These are phyloP conservation scores for Botrytis pseudocinerea DNA, from an alignment of 2,329 filamentous ascomycete species.

Conservation along the genomic window DNA sequence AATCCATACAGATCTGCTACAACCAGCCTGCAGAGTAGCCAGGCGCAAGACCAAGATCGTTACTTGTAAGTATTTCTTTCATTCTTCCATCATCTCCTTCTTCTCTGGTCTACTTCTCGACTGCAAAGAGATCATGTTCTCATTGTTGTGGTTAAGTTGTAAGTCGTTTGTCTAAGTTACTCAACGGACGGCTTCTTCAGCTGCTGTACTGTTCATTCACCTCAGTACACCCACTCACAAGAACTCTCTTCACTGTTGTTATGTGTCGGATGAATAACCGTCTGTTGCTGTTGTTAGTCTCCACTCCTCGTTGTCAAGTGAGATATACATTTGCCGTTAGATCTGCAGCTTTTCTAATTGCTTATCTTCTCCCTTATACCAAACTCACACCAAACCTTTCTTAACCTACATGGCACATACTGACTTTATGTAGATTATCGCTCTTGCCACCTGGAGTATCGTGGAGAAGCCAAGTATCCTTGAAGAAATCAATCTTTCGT, in stretches of 20 bases:
- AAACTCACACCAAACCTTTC: neutral
- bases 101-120: neutral
- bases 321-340: too few species aligned
- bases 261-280: neutral
- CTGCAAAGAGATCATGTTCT: neutral
- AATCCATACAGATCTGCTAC: neutral
- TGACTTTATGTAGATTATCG: neutral
- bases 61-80: neutral
- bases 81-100: neutral
- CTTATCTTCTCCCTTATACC: neutral
- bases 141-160: neutral
- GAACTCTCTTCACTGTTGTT: neutral
- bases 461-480: accelerated
- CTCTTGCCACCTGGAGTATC: neutral
- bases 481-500: neutral
- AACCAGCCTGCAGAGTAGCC: neutral
- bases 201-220: neutral
- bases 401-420: neutral
- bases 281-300: neutral
- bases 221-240: neutral
- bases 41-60: neutral
- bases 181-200: too few species aligned
- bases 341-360: neutral
- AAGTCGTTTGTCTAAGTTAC: neutral
- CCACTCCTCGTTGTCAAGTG: neutral